Evolutionary conservation across 2,329 filamentous ascomycete species (phyloP).

Genomic region (Fusarium sp.): DNA sequence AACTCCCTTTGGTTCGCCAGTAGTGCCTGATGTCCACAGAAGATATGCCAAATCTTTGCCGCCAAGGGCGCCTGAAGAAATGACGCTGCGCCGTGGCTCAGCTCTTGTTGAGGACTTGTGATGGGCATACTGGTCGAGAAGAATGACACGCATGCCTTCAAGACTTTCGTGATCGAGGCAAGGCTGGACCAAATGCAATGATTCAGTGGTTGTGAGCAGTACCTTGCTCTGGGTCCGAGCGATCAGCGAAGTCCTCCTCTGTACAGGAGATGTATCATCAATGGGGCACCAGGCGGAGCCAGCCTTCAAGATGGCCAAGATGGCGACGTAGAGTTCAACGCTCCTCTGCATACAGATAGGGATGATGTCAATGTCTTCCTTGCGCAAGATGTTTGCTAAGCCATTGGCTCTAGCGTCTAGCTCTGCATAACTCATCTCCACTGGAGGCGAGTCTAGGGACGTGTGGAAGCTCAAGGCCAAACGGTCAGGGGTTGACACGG

Average conservation of each 20-base stretch:
- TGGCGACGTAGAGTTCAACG: conserved; percentile 18
- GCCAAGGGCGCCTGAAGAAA: neutral
- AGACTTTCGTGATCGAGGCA: conserved; percentile 10
- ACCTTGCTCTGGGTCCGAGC: conserved; percentile 26
- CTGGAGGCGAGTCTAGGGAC: neutral
- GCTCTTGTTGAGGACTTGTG: neutral
- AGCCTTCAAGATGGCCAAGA: conserved; percentile 25
- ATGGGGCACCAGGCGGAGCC: conserved; percentile 29
- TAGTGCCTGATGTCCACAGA: conserved; percentile 24
- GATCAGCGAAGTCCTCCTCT: conserved; percentile 25
- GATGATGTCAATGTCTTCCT: conserved; percentile 21
- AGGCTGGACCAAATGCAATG: conserved; percentile 1
- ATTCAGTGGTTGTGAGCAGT: conserved; percentile 9
- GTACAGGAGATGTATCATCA: conserved; percentile 17
- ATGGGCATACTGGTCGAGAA: conserved; percentile 15
- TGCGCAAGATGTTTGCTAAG: conserved; percentile 4
- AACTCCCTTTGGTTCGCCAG: conserved; percentile 25
- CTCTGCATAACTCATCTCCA: conserved; percentile 16
- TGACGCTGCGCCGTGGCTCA: neutral
- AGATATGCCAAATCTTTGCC: conserved; percentile 19
- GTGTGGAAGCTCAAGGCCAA: conserved; percentile 18
- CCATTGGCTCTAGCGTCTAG: conserved; percentile 23
- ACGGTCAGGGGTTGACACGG: neutral
- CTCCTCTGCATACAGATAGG: conserved; percentile 20
- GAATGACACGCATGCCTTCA: conserved; percentile 8